Conservation (phyloP, 2,329 filamentous ascomycete genomes). For the Botrytis deweyae region DNA sequence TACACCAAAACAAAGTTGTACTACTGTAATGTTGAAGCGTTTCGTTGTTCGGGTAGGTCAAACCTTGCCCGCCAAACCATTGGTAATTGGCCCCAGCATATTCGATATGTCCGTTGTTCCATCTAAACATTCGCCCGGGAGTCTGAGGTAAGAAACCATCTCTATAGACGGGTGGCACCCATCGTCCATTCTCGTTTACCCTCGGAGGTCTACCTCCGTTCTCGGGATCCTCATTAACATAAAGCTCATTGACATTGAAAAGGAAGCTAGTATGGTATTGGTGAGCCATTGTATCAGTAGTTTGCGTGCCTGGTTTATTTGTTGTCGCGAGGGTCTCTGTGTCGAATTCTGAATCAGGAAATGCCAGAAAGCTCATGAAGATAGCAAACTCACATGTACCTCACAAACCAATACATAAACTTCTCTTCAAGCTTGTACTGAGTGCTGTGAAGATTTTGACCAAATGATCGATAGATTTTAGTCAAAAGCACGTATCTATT, state of each 20-base stretch:
- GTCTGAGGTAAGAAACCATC: constrained; percentile 27
- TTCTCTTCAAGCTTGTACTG: background rate
- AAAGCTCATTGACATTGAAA: constrained; percentile 44
- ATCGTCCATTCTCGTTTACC: constrained; percentile 26
- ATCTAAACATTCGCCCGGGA: constrained; percentile 32
- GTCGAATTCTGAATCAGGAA: background rate
- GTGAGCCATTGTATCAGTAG: constrained; percentile 3
- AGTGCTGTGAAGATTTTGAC: background rate
- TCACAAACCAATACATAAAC: background rate
- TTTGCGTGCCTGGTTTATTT: background rate
- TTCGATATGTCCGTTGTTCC: constrained; percentile 27
- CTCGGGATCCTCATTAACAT: constrained; percentile 38
- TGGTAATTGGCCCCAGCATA: constrained; percentile 20
- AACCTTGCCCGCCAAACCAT: constrained; percentile 18
- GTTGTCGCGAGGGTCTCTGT: constrained; percentile 10
- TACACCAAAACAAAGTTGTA: constrained; percentile 31
- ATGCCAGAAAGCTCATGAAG: background rate
- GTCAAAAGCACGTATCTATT: background rate
- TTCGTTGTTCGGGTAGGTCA: background rate
- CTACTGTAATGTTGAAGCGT: constrained; percentile 23
- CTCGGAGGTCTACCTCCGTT: constrained; percentile 23
- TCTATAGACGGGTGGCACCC: constrained; percentile 29
- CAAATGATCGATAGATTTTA: no score
- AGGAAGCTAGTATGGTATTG: constrained; percentile 37
- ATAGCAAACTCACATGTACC: constrained; percentile 3